Base-by-base conservation (phyloP, 176 grass and related monocot species). In the Eleusine indica region DNA sequence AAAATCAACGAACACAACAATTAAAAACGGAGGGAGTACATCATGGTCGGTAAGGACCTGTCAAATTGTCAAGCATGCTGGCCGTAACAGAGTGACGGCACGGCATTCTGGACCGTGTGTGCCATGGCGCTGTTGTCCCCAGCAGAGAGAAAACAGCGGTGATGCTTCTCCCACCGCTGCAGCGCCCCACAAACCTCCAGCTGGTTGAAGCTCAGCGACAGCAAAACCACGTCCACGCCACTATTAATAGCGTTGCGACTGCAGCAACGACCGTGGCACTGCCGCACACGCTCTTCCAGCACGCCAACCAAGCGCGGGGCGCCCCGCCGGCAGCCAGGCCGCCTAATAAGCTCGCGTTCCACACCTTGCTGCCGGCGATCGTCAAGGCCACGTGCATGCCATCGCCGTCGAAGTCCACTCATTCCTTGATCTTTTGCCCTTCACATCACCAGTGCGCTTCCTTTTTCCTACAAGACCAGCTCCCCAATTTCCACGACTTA, bases 191-290 rank as follows among this genome's bases (percentile, higher is more conserved):
- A 57, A 0, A 60, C 6, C 22, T 92, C 87, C 0, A 9, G 0
- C 0, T 0, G 0, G 0, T 3, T 1, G 2, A 13, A 39, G 3
- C 16, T 39, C 13, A 96, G 5, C 0, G 94, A 93, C 25, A 96
- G 19, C 4, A 91, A 96, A 40, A 96, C 16, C 32, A 96, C 75
- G 60, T 91, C 86, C 2, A 96, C 94, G 5, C 94, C 91, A 9
- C 92, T 87, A 6, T 86, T 39, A 9, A 94, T 94, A 48, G 92
- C 92, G 13, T 94, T 70, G n/a, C 92, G 10, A 94, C 58, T 16
- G 87, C 92, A 0, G 72, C 78, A 0, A 94, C 81, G 42, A 92
- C 0, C 0, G 28, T 11, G 11, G 81, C 84, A 0, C 0, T 30
- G 0, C 1, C 9, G 15, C 84, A 64, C 0, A 1, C 56, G 2